A percentile compares a stretch with the other conserved stretches of the same genome.
Evolutionary conservation across 805 yeast species (phyloP).

Genomic region (Metschnikowia arizonensis): DNA sequence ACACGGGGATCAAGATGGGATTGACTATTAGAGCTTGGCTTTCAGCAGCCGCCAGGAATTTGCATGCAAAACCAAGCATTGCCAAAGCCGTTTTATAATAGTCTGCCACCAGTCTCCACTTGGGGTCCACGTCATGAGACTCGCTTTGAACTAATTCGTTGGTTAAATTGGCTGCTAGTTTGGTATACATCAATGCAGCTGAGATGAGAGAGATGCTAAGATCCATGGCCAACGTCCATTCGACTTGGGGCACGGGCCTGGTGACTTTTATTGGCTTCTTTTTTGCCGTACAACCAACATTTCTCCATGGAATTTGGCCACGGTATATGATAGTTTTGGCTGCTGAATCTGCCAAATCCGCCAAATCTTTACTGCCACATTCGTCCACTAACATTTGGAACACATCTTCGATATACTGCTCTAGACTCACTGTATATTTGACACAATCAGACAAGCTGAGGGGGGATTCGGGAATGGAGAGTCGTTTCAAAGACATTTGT

Average conservation of each 20-base stretch:
- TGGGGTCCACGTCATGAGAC: constrained; percentile 19
- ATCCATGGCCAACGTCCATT: constrained; percentile 34
- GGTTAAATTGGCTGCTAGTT: constrained; percentile 34
- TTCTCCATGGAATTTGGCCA: background rate
- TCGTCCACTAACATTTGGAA: constrained; percentile 14
- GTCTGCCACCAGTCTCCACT: constrained; percentile 36
- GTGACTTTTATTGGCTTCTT: background rate
- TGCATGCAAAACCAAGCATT: constrained; percentile 23
- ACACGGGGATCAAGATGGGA: constrained; percentile 10
- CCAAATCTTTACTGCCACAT: background rate
- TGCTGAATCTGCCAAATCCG: background rate
- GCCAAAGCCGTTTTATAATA: constrained; percentile 33
- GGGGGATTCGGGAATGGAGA: background rate
- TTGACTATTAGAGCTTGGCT: constrained; percentile 1
- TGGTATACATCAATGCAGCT: constrained; percentile 26
- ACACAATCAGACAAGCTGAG: background rate
- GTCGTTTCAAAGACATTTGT: background rate
- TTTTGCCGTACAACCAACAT: background rate
- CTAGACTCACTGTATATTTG: constrained; percentile 28
- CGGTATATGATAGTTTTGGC: background rate
- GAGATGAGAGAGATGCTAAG: constrained; percentile 25
- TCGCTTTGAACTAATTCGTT: constrained; percentile 33
- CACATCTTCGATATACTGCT: constrained; percentile 30
- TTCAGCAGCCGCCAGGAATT: constrained; percentile 2
- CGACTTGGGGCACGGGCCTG: background rate